Percentiles rank a stretch among this genome's conserved stretches.
Conservation (phyloP, 1,139 yeast species). For the Zygoascus sp. region DNA sequence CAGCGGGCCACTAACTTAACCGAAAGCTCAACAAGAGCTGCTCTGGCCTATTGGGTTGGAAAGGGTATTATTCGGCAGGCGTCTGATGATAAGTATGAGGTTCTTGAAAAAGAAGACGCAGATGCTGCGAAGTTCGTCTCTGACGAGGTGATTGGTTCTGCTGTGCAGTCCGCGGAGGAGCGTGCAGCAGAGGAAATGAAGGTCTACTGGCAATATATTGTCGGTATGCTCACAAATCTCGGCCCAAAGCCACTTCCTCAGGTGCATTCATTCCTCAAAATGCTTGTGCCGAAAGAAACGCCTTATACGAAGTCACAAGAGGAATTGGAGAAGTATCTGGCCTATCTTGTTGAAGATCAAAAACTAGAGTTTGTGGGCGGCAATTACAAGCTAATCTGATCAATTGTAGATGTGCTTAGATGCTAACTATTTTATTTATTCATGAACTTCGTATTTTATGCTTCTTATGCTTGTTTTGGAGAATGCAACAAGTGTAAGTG, state of each 20-base stretch:
- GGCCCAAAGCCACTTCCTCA: conserved; percentile 47
- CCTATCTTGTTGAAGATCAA: conserved; percentile 44
- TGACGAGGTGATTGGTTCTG: conserved; percentile 21
- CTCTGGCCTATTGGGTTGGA: conserved; percentile 50
- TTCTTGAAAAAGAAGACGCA: conserved; percentile 25
- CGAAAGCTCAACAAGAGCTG: conserved; percentile 20
- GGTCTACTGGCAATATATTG: conserved; percentile 47
- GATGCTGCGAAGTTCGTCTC: conserved; percentile 13
- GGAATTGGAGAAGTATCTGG: conserved; percentile 41
- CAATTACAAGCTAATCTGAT: conserved; percentile 25
- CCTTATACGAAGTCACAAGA: conserved; percentile 40
- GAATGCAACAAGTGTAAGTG: neutral
- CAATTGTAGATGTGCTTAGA: no score
- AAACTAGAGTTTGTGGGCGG: conserved; percentile 32
- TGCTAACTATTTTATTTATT: no score
- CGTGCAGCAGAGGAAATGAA: conserved; percentile 37
- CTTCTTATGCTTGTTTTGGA: no score
- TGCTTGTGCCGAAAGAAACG: conserved; percentile 52
- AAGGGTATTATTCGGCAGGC: conserved; percentile 41
- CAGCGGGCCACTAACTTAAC: conserved; percentile 27
- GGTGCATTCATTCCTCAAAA: conserved; percentile 50
- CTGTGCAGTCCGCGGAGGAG: conserved; percentile 30
- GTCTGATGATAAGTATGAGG: conserved; percentile 28
- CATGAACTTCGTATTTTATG: no score
- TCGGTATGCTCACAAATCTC: conserved; percentile 53